phyloP scores from a whole-genome alignment of 1,284 basidiomycete genomes.

The Sanghuangporus weigelae region DNA sequence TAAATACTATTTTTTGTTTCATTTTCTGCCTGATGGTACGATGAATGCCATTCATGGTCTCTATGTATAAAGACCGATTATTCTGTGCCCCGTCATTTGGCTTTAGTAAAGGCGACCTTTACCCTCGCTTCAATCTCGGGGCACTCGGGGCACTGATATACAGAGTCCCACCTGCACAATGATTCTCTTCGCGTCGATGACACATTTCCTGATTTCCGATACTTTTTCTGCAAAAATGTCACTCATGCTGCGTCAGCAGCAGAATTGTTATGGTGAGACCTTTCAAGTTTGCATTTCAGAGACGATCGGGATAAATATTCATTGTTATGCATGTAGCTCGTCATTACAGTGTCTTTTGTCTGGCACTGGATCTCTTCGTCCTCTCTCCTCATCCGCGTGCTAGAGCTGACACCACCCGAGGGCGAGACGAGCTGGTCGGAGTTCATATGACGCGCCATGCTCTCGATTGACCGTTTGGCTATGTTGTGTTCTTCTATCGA shows the following conservation, averaged over 20 bases:
- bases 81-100: not conserved
- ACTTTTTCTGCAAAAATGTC: not conserved
- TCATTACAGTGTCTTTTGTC: not conserved
- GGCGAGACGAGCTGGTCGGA: not conserved
- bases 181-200: slow-evolving; percentile 1
- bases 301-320: not conserved
- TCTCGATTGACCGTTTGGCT: not conserved
- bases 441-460: not conserved
- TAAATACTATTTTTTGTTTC: no score
- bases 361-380: not conserved
- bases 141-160: not conserved
- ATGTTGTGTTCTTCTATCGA: slow-evolving; percentile 4
- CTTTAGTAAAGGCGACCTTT: not conserved
- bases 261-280: not conserved
- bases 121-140: not conserved
- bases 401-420: not conserved
- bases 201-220: slow-evolving; percentile 3
- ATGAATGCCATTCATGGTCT: not conserved
- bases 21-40: no score
- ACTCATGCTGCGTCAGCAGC: not conserved
- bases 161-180: not conserved
- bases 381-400: not conserved
- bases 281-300: not conserved
- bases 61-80: not conserved
- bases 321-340: not conserved